Evolutionary conservation across 2,329 filamentous ascomycete species (phyloP).

Genomic region (Dryadomyces quercus-mongolicae): DNA sequence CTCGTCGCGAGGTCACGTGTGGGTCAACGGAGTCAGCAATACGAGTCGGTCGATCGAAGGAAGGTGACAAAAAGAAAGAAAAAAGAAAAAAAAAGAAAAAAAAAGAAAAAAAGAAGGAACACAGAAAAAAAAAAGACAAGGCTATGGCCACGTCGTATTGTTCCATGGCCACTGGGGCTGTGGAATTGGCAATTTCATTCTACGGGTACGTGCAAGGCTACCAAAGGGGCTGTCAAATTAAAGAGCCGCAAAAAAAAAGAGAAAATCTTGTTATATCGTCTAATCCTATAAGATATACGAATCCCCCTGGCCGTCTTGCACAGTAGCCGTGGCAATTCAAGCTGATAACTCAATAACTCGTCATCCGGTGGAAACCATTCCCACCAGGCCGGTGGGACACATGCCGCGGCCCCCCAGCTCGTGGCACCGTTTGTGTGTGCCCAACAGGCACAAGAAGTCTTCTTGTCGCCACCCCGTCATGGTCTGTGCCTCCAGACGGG

Average conservation of each 20-base stretch:
- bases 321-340: not conserved
- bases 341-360: not conserved
- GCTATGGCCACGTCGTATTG: not conserved
- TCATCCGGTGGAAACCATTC: too few species aligned
- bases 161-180: not conserved
- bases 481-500: too few species aligned
- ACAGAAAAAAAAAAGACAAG: not conserved
- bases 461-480: too few species aligned
- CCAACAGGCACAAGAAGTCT: too few species aligned
- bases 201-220: not conserved
- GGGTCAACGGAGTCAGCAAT: not conserved
- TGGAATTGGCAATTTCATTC: not conserved
- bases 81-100: not conserved
- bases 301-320: not conserved
- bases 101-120: not conserved
- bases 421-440: too few species aligned
- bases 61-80: not conserved
- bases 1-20: not conserved
- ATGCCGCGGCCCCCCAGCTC: too few species aligned
- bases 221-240: not conserved
- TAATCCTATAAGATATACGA: not conserved
- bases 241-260: too few species aligned
- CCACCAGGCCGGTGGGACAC: too few species aligned
- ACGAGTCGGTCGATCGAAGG: not conserved
- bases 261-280: too few species aligned